Conservation (phyloP, 2,329 filamentous ascomycete genomes). For the Aspergillaceae sp. region DNA sequence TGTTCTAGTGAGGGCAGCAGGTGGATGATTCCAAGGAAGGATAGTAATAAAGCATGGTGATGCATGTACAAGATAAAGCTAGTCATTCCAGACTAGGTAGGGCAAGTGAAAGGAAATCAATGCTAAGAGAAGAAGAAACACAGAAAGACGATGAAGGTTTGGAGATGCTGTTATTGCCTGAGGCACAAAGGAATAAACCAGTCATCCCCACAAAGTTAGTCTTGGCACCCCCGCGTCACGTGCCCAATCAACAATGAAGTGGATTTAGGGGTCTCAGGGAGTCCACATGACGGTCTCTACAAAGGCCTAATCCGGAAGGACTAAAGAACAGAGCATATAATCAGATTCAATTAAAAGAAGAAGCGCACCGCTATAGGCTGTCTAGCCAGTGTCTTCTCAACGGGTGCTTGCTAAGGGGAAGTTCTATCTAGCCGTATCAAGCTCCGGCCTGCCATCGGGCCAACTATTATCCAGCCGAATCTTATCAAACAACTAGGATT, state of each 20-base stretch:
- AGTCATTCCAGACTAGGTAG: background rate
- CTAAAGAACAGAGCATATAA: no score
- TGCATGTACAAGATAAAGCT: background rate
- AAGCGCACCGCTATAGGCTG: no score
- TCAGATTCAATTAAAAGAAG: no score
- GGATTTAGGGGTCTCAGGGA: no score
- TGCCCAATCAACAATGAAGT: background rate
- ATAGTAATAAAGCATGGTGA: background rate
- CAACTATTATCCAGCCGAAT: no score
- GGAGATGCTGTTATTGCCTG: background rate
- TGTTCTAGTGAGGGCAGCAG: conserved; percentile 24
- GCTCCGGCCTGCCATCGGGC: no score
- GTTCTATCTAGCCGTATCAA: no score
- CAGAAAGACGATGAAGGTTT: background rate
- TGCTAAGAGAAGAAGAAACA: background rate
- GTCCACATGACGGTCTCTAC: no score
- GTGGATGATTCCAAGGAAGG: background rate
- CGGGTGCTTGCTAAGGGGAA: no score
- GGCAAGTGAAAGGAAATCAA: background rate
- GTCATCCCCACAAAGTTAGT: background rate
- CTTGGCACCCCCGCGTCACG: background rate
- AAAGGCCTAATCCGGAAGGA: no score
- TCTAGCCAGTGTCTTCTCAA: no score
- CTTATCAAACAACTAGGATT: no score
- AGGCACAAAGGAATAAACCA: background rate